A percentile compares a stretch with the other conserved stretches of the same genome.
Conservation (phyloP, 2,329 filamentous ascomycete genomes). For the Cyphellophora attinorum region DNA sequence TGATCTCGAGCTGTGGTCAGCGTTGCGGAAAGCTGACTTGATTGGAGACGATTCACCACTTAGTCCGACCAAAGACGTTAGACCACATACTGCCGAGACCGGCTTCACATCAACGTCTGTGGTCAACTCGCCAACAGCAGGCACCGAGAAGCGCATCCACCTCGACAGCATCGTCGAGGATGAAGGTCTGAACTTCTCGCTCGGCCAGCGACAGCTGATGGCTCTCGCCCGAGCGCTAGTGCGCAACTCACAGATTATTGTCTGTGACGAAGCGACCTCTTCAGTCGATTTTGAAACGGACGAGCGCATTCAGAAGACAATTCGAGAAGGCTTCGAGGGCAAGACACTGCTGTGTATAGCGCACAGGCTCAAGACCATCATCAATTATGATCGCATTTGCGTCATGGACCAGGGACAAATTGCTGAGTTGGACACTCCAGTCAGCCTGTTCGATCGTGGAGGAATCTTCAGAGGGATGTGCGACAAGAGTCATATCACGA, state of each 20-base stretch:
- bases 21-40: conserved; percentile 34
- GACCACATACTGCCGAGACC: conserved; percentile 21
- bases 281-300: conserved; percentile 95
- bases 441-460: conserved; percentile 60
- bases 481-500: conserved; percentile 67
- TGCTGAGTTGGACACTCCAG: conserved; percentile 72
- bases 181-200: conserved; percentile 90
- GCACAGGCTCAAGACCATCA: conserved; percentile 82
- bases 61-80: conserved; percentile 30
- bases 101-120: conserved; percentile 13
- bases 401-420: conserved; percentile 90
- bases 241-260: conserved; percentile 77
- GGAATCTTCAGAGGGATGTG: conserved; percentile 89
- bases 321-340: conserved; percentile 72
- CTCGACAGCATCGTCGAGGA: conserved; percentile 83
- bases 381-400: conserved; percentile 88
- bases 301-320: conserved; percentile 85
- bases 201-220: conserved; percentile 92
- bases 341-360: conserved; percentile 89
- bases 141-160: conserved; percentile 51
- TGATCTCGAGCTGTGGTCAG: conserved; percentile 38
- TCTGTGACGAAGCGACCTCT: conserved; percentile 93
- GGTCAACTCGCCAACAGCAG: conserved; percentile 13
- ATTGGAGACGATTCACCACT: conserved; percentile 36
- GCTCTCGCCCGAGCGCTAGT: conserved; percentile 86